Base-by-base conservation (phyloP, 2,329 filamentous ascomycete species). In the Hypomyces rosellus region DNA sequence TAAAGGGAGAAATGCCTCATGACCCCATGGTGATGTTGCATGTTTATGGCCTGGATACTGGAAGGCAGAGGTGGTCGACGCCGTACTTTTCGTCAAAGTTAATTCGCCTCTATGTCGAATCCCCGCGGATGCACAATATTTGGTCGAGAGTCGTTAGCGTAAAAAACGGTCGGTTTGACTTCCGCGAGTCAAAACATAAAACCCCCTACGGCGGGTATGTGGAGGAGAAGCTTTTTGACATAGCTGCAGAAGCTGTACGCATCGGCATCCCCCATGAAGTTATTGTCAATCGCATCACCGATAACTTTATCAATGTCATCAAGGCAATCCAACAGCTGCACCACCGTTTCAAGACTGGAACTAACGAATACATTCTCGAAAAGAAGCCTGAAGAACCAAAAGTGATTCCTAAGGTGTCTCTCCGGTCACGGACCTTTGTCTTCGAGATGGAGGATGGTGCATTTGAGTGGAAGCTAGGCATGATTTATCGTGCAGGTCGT, bases 391-490 rank as follows among this genome's bases (percentile, higher is more conserved):
- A 96, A 67, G 85, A 79, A 0, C 89, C 95, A 1, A 97, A 95
- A 65, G 75, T 81, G 42, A 84, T 99, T 0, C 93, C 93, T 1
- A 92, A 88, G 62, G 74, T 99, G 18, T 92, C 90, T 0, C 58
- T 99, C 9, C 82, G 90, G 46, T 86, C 86, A 49, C 87, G 88
- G 59, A 88, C 87, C 5, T 75, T 99, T 20, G 71, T 96, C 2
- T 92, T 99, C 52, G 92, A 97, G 63, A 76, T 99, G 34, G 93
- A 99, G 69, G 93, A 99, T 65, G 92, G 93, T 45, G 86, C 89
- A 0, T 99, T 99, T 61, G 93, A 99, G 66, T 99, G 91, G 88
- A 97, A 96, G 65, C 74, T 99, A 9, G 89, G 91, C 14, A 84
- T 90, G 63, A 99, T 99, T 46, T 99, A 97, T 66, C 84, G 92